phyloP scores from a whole-genome alignment of 495 filamentous ascomycete species.

The Gamarada debralockiae region DNA sequence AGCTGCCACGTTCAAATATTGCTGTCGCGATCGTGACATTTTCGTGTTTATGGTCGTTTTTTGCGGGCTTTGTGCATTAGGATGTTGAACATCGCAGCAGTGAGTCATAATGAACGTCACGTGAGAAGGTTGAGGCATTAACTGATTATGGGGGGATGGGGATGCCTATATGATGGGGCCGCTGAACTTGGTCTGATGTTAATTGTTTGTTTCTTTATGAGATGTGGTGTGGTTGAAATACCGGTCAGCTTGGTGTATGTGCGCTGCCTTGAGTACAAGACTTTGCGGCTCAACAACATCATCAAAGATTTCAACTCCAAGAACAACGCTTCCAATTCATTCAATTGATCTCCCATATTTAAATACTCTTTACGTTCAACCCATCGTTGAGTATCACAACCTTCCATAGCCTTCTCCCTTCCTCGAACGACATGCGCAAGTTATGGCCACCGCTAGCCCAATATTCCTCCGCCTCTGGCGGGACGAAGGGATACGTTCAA shows the following conservation, averaged over 20 bases:
- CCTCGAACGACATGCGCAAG: conserved; percentile 23
- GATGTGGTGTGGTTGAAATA: neutral
- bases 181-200: neutral
- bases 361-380: too few relatives aligned
- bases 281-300: neutral
- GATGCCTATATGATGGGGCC: conserved; percentile 14
- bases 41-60: conserved; percentile 17
- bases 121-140: conserved; percentile 3
- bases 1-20: neutral
- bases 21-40: conserved; percentile 19
- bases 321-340: neutral
- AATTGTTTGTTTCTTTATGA: neutral
- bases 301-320: neutral
- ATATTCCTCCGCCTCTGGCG: conserved; percentile 43
- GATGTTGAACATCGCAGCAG: conserved; percentile 5
- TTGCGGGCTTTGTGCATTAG: neutral
- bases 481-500: conserved; percentile 43
- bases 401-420: neutral
- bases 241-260: neutral
- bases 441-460: conserved; percentile 25
- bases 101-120: conserved; percentile 8
- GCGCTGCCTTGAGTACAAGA: neutral
- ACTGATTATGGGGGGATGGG: neutral
- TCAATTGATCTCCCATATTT: neutral
- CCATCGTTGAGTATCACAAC: too few relatives aligned